Conservation (phyloP, 768 basidiomycete species). For the Lactarius evosmus region DNA sequence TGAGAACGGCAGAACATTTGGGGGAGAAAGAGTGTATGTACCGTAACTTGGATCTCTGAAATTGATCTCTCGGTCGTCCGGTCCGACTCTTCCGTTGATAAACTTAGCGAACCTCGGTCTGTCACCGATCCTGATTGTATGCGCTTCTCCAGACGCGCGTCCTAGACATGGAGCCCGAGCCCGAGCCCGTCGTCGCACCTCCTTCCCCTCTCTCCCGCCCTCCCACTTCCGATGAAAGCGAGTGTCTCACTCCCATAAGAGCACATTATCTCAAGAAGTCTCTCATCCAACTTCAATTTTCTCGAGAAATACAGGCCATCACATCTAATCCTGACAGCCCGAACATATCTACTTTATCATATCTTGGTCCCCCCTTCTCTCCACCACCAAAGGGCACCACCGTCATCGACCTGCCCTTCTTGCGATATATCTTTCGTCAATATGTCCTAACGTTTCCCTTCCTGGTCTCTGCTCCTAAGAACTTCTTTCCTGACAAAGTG, state of each 20-base stretch:
- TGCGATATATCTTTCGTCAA: slow-evolving; percentile 87
- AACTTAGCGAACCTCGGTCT: too few species aligned
- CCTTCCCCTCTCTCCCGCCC: neutral
- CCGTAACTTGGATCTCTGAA: slow-evolving; percentile 25
- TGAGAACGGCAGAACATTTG: slow-evolving; percentile 48
- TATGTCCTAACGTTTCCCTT: slow-evolving; percentile 96
- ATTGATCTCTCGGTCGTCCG: slow-evolving; percentile 10
- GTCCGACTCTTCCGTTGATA: slow-evolving; percentile 8
- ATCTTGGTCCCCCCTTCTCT: slow-evolving; percentile 85
- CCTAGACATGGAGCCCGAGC: neutral
- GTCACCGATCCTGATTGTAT: neutral
- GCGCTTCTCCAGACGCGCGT: neutral
- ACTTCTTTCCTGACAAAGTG: slow-evolving; percentile 92
- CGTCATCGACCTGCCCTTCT: slow-evolving; percentile 74
- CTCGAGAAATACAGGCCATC: slow-evolving; percentile 69
- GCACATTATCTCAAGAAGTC: slow-evolving; percentile 99
- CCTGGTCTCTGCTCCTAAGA: slow-evolving; percentile 80
- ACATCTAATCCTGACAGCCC: slow-evolving; percentile 44
- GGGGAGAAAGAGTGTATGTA: slow-evolving; percentile 39
- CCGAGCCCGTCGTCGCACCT: neutral
- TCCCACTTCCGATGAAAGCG: slow-evolving; percentile 1
- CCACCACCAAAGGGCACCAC: slow-evolving; percentile 59
- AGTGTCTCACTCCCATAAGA: slow-evolving; percentile 74
- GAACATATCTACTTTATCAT: slow-evolving; percentile 67
- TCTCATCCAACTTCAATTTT: slow-evolving; percentile 82